These are phyloP conservation scores for Fraxinus latifolia DNA, from an alignment of 305 asterid species.

Conservation along the genomic window DNA sequence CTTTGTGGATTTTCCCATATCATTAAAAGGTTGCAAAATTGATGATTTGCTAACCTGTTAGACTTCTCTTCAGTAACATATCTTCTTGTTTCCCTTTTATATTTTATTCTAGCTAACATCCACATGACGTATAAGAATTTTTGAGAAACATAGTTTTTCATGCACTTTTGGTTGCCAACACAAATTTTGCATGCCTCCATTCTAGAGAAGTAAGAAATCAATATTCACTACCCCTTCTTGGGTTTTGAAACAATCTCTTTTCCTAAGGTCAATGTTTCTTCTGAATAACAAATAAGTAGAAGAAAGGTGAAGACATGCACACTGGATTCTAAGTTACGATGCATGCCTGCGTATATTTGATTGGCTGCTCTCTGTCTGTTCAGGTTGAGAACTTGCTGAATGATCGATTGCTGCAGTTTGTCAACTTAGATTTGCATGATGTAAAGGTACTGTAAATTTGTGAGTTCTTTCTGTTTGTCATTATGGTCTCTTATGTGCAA, in stretches of 20 bases:
- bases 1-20: neutral
- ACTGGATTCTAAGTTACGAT: neutral
- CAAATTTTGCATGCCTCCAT: neutral
- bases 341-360: slow-evolving; percentile 10
- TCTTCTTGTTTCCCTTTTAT: slow-evolving; percentile 1
- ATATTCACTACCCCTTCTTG: neutral
- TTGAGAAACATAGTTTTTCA: neutral
- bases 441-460: slow-evolving; percentile 69
- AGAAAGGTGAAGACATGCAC: slow-evolving; percentile 2
- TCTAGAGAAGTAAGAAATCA: neutral
- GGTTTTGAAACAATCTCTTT: neutral
- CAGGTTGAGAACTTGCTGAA: slow-evolving; percentile 96
- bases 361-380: slow-evolving; percentile 24
- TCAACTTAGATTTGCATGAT: slow-evolving; percentile 86
- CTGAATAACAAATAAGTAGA: slow-evolving; percentile 7
- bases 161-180: neutral
- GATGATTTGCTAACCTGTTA: slow-evolving; percentile 10
- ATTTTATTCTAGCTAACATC: neutral
- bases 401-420: slow-evolving; percentile 90
- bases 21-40: neutral
- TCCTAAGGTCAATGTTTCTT: neutral
- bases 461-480: slow-evolving; percentile 16
- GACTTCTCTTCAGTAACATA: neutral
- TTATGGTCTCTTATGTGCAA: neutral
- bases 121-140: neutral